These are phyloP conservation scores for Sodiomyces alkalinus DNA, from an alignment of 2,329 filamentous ascomycete genomes.

Conservation along the genomic window DNA sequence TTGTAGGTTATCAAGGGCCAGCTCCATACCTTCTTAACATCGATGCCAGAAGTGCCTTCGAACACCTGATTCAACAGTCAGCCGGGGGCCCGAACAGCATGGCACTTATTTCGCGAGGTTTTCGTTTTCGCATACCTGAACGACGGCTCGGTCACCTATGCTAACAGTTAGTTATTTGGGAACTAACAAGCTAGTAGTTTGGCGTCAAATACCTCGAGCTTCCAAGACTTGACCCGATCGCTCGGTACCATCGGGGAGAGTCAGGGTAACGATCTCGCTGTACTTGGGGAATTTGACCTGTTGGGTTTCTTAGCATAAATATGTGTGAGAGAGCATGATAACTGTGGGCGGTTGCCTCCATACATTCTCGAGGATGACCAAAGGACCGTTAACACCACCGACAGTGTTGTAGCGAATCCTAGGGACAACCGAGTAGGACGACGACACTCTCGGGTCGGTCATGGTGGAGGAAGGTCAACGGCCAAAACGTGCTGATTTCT, in stretches of 20 bases:
- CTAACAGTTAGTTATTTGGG: slow-evolving; percentile 8
- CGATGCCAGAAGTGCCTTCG: slow-evolving; percentile 90
- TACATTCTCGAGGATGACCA: slow-evolving; percentile 96
- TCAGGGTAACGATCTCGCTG: slow-evolving; percentile 96
- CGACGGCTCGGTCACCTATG: slow-evolving; percentile 78
- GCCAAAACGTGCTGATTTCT: no score
- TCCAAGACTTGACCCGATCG: slow-evolving; percentile 93
- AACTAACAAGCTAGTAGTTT: slow-evolving; percentile 2
- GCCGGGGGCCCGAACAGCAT: no score
- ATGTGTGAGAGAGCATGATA: no score
- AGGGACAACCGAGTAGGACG: slow-evolving; percentile 43
- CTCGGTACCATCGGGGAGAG: slow-evolving; percentile 86
- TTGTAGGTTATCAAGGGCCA: background rate
- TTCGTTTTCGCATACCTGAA: slow-evolving; percentile 51
- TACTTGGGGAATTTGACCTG: slow-evolving; percentile 95
- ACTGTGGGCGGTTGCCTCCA: slow-evolving; percentile 18
- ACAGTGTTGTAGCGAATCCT: slow-evolving; percentile 92
- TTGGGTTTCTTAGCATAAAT: no score
- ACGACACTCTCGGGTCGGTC: slow-evolving; percentile 42
- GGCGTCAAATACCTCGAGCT: slow-evolving; percentile 62
- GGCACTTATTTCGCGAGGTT: no score
- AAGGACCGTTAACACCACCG: slow-evolving; percentile 90
- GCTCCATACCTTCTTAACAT: slow-evolving; percentile 82
- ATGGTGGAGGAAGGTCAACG: slow-evolving; percentile 23
- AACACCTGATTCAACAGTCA: slow-evolving; percentile 54